A percentile compares a stretch with the other conserved stretches of the same genome.
Conservation (phyloP, 1,139 yeast genomes). For the Candida glucosophila region DNA sequence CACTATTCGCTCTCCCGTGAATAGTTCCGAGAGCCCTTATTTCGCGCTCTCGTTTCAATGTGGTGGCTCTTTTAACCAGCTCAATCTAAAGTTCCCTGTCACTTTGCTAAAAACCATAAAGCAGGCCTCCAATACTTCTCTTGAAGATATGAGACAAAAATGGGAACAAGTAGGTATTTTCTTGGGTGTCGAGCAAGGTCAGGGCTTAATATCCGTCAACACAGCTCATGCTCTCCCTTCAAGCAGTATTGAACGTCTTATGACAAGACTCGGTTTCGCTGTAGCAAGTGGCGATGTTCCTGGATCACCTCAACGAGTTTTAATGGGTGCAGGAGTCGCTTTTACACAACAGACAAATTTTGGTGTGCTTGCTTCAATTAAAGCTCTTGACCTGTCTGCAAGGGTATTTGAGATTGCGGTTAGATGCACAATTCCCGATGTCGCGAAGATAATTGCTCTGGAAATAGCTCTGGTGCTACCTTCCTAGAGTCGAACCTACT, state of each 20-base stretch:
- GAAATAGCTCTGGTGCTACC: no score
- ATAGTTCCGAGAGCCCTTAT: slow-evolving; percentile 49
- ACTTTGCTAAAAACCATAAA: slow-evolving; percentile 54
- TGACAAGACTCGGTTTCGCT: slow-evolving; percentile 49
- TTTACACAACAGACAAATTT: slow-evolving; percentile 48
- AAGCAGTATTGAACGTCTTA: slow-evolving; percentile 31
- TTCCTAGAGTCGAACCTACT: no score
- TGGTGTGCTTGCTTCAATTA: slow-evolving; percentile 47
- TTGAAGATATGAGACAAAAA: slow-evolving; percentile 56
- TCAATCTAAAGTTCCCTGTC: slow-evolving; percentile 63
- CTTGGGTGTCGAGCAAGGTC: slow-evolving; percentile 46
- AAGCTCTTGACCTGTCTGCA: slow-evolving; percentile 33
- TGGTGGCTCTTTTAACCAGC: slow-evolving; percentile 37
- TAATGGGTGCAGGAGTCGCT: slow-evolving; percentile 61
- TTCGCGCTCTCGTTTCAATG: slow-evolving; percentile 28
- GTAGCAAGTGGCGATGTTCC: slow-evolving; percentile 37
- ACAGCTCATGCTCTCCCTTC: slow-evolving; percentile 22
- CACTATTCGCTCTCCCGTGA: slow-evolving; percentile 26
- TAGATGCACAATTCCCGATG: slow-evolving; percentile 53
- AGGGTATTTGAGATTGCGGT: slow-evolving; percentile 39
- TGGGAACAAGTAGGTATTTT: slow-evolving; percentile 71
- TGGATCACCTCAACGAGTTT: slow-evolving; percentile 35
- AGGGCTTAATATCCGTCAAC: slow-evolving; percentile 24
- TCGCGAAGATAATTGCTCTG: slow-evolving; percentile 38
- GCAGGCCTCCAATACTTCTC: slow-evolving; percentile 38